Evolutionary conservation across 371 early-diverging fungal species (phyloP).

Genomic region (Actinomortierella wolfii): DNA sequence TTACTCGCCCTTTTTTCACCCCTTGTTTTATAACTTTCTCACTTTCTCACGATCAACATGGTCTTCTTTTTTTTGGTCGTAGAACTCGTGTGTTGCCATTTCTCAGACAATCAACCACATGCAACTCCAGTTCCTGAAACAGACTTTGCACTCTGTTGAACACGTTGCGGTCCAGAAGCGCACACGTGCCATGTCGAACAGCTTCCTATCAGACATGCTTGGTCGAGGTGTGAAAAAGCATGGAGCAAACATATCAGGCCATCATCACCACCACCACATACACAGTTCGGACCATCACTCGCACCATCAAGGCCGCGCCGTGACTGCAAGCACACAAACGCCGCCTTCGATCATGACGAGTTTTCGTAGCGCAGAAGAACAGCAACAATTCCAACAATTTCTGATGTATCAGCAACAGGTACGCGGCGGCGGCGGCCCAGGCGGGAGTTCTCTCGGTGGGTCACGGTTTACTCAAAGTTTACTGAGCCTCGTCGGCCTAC

Average conservation of each 20-base stretch:
- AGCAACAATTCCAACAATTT: slow-evolving; percentile 15
- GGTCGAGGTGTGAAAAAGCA: slow-evolving; percentile 36
- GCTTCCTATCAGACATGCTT: slow-evolving; percentile 38
- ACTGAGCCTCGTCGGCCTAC: slow-evolving; percentile 18
- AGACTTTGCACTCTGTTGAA: slow-evolving; percentile 34
- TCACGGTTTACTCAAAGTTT: slow-evolving; percentile 16
- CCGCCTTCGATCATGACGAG: slow-evolving; percentile 8
- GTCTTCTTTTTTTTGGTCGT: background rate
- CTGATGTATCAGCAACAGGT: slow-evolving; percentile 13
- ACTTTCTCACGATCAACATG: background rate
- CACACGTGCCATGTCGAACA: slow-evolving; percentile 36
- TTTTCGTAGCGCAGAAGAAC: slow-evolving; percentile 8
- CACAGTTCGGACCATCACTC: background rate
- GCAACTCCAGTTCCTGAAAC: slow-evolving; percentile 34
- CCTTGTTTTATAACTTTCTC: too few species aligned
- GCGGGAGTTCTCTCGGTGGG: too few species aligned
- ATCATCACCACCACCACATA: slow-evolving; percentile 11
- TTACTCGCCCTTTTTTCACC: background rate
- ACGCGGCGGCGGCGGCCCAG: background rate
- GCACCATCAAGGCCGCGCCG: background rate
- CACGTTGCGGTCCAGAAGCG: slow-evolving; percentile 34
- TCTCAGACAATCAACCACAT: slow-evolving; percentile 39
- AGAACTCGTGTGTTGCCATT: slow-evolving; percentile 33
- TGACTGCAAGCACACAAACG: slow-evolving; percentile 15
- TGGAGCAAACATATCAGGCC: slow-evolving; percentile 5